Evolutionary conservation across 345 rosid species (phyloP).

Genomic region (Dovyalis caffra): DNA sequence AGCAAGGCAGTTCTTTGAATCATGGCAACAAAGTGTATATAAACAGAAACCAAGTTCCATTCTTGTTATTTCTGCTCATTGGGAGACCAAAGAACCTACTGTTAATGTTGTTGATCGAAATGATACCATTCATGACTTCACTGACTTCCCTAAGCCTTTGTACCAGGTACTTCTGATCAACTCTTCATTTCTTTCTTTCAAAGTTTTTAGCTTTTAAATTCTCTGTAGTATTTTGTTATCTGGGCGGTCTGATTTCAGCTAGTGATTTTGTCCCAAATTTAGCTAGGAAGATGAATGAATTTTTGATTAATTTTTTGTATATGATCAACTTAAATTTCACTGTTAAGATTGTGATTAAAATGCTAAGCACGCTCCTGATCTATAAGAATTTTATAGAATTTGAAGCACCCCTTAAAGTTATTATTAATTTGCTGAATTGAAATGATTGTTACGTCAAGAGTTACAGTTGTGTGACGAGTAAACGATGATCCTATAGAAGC

Average conservation of each 20-base stretch:
- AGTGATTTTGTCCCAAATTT: no score
- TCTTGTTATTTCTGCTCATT: constrained; percentile 74
- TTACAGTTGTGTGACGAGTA: no score
- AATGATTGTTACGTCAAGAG: no score
- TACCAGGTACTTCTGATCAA: constrained; percentile 47
- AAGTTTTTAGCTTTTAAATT: neutral
- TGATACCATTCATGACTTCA: constrained; percentile 79
- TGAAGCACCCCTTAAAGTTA: neutral
- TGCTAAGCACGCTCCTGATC: no score
- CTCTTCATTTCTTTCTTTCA: neutral
- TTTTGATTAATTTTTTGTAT: no score
- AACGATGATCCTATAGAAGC: no score
- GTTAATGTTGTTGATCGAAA: constrained; percentile 57
- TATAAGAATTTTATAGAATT: no score
- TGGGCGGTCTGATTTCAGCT: neutral
- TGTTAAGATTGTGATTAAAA: neutral
- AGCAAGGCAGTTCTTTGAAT: constrained; percentile 64
- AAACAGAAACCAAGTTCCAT: constrained; percentile 58
- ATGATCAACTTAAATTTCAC: neutral
- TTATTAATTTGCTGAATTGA: neutral
- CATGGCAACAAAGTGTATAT: constrained; percentile 47
- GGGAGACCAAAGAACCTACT: constrained; percentile 72
- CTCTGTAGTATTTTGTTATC: neutral
- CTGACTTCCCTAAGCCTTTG: constrained; percentile 70
- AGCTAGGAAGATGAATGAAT: no score